phyloP scores from a whole-genome alignment of 176 grass and related monocot species.

The Oryza meyeriana region DNA sequence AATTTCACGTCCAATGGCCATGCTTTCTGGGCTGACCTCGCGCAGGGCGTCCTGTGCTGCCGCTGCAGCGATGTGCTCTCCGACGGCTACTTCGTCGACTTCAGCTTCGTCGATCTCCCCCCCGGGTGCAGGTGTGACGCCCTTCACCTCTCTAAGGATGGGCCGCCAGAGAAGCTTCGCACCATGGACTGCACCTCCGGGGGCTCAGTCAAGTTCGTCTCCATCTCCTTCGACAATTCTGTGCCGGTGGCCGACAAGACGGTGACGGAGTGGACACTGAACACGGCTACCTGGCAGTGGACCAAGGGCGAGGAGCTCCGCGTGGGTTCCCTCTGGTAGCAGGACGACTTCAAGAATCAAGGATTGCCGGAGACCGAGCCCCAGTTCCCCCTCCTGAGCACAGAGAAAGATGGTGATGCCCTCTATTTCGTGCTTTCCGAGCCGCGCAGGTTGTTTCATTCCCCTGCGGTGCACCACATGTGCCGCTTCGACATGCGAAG shows the following conservation, averaged over 20 bases:
- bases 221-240: not conserved
- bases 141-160: not conserved
- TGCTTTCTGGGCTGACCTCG: not conserved
- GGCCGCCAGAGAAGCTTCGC: not conserved
- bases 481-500: not conserved
- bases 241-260: too few relatives aligned
- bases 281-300: not conserved
- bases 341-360: not conserved
- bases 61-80: not conserved
- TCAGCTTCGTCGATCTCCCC: not conserved
- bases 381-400: not conserved
- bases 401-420: not conserved
- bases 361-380: not conserved
- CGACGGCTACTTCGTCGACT: not conserved
- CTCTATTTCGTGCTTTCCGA: not conserved
- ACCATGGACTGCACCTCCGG: not conserved
- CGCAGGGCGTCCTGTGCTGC: not conserved
- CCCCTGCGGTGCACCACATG: too few relatives aligned
- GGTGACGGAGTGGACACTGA: not conserved
- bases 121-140: not conserved
- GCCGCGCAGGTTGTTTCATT: too few relatives aligned
- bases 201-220: conserved; percentile 14
- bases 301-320: not conserved
- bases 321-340: not conserved
- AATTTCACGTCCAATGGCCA: not conserved